Percentiles rank a stretch among this genome's conserved stretches.
Conservation (phyloP, 805 yeast species). For the Lipomyces anomalus region DNA sequence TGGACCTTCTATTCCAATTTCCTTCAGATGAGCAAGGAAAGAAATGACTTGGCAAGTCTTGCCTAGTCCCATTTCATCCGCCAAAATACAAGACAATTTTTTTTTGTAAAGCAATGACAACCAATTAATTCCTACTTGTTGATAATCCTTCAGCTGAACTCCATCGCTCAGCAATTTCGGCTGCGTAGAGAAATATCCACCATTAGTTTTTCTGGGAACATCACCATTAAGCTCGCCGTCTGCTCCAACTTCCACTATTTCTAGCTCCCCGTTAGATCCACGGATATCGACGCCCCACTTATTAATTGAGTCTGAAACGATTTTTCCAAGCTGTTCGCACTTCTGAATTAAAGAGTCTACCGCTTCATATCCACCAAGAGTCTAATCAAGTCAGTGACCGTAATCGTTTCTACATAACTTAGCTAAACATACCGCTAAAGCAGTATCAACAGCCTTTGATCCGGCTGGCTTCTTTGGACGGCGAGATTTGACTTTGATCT, state of each 20-base stretch:
- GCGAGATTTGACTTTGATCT: conserved; percentile 29
- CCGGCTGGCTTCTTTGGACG: conserved; percentile 38
- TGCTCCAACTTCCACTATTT: conserved; percentile 34
- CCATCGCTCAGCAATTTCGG: conserved; percentile 63
- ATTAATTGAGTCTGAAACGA: conserved; percentile 64
- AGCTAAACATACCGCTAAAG: conserved; percentile 6
- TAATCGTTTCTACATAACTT: conserved; percentile 70
- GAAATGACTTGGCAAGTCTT: conserved; percentile 95
- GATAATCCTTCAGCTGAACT: conserved; percentile 75
- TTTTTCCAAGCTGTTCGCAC: conserved; percentile 71
- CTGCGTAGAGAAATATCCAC: conserved; percentile 51
- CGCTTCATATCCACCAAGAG: conserved; percentile 84
- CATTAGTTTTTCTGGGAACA: conserved; percentile 19
- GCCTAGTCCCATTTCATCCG: conserved; percentile 97
- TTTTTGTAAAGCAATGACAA: conserved; percentile 69
- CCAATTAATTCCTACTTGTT: conserved; percentile 98
- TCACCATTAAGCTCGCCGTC: conserved; percentile 18
- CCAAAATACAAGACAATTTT: conserved; percentile 82
- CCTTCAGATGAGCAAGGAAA: conserved; percentile 78
- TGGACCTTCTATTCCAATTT: conserved; percentile 63
- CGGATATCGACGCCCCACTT: conserved; percentile 84
- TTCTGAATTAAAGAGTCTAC: conserved; percentile 84
- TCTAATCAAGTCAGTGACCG: conserved; percentile 56
- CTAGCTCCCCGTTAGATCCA: conserved; percentile 60
- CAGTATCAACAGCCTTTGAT: conserved; percentile 56